Base-by-base conservation (phyloP, 257 asterid genomes). In the Nicotiana noctiflora region DNA sequence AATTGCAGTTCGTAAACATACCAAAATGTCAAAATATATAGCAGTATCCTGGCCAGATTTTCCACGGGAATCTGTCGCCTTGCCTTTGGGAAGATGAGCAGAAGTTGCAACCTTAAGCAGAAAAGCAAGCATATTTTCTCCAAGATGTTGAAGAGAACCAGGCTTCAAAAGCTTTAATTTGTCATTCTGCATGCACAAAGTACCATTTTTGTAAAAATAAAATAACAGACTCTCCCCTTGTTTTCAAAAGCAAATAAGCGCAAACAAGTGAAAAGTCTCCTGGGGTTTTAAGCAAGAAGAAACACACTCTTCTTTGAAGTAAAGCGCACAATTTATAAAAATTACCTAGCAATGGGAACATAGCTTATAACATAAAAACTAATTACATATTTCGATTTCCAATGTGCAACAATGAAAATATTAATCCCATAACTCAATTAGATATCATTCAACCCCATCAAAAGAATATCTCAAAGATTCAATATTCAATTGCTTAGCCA, bases 121-220 rank as follows among this genome's bases (percentile, higher is more conserved):
- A 88, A 96, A 96, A 19, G 93, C 93, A 6, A 94, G 97, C 98
- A 96, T 90, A 86, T 96, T 96, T 84, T 94, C 99, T 83, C 99
- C 99, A 49, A 96, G 97, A 88, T 96, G 98, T 90, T 96, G 99
- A 82, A 96, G 97, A 82, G 98, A 92, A 86, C 98, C 99, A 68
- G 98, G 97, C 85, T 77, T 89, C 92, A 96, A 81, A 75, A 96
- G 96, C 78, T 88, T 63, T 79, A 96, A 84, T 88, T 89, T 90
- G 88, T 96, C 99, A 85, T 96, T 94, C 99, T 95, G 96, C 91
- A 89, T 18, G 75, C 25, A 81, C 10, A 65, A 77, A 46, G 57
- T 19, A 23, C 32, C 31, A 37, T 15, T 19, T 21, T 68, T 70
- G 59, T 44, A 70, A 68, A 68, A 40, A 14, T 49, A 21, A 70